phyloP scores from a whole-genome alignment of 2,329 filamentous ascomycete species.

The Diaporthe vexans region DNA sequence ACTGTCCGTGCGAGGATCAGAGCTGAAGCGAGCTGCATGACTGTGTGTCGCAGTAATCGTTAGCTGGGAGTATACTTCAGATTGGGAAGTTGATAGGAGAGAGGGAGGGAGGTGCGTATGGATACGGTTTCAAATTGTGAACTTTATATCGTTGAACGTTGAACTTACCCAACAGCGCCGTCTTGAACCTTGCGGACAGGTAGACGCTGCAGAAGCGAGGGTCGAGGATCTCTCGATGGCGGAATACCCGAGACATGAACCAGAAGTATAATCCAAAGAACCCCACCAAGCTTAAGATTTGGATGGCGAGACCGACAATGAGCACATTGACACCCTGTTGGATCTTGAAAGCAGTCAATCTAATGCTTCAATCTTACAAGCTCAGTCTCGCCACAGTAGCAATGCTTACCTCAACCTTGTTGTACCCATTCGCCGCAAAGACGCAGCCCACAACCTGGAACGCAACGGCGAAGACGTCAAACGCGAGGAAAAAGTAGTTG shows the following conservation, averaged over 20 bases:
- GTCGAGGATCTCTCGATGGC: slow-evolving; percentile 55
- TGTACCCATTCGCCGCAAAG: slow-evolving; percentile 54
- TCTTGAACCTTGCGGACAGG: slow-evolving; percentile 57
- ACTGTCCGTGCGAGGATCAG: slow-evolving; percentile 58
- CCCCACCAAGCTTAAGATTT: slow-evolving; percentile 56
- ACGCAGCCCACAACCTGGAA: slow-evolving; percentile 55
- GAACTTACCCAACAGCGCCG: slow-evolving; percentile 60
- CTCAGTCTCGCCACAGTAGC: not conserved
- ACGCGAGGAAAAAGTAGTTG: slow-evolving; percentile 51
- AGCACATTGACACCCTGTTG: slow-evolving; percentile 55
- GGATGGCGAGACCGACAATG: slow-evolving; percentile 61
- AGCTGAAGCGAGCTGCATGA: slow-evolving; percentile 52
- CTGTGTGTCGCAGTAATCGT: slow-evolving; percentile 45
- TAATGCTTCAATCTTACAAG: not conserved
- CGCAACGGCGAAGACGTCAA: slow-evolving; percentile 53
- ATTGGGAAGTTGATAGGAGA: not conserved
- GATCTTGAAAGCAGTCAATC: slow-evolving; percentile 46
- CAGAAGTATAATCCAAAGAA: slow-evolving; percentile 57
- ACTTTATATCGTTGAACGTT: not conserved
- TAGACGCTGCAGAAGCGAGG: slow-evolving; percentile 57
- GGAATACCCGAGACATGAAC: slow-evolving; percentile 57
- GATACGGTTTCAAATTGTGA: not conserved
- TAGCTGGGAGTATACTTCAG: not conserved
- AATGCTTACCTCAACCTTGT: slow-evolving; percentile 52
- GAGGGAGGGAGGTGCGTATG: slow-evolving; percentile 52